A percentile compares a stretch with the other conserved stretches of the same genome.
Evolutionary conservation across 2,329 filamentous ascomycete species (phyloP).

Genomic region (Passalora sequoiae): DNA sequence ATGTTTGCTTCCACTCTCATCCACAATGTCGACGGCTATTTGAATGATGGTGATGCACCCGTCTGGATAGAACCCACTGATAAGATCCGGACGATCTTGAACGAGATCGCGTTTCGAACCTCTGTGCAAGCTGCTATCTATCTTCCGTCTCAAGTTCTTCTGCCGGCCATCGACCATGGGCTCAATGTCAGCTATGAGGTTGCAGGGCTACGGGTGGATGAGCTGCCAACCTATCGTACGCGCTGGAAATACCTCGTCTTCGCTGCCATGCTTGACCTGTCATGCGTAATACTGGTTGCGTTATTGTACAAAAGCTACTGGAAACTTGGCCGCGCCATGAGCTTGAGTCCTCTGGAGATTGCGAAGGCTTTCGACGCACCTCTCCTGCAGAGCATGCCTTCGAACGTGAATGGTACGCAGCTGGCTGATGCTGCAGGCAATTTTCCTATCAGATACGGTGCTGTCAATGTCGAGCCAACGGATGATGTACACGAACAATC

Average conservation of each 20-base stretch:
- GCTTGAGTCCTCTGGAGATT: constrained; percentile 32
- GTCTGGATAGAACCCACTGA: constrained; percentile 3
- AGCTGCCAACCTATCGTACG: neutral
- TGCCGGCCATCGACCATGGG: neutral
- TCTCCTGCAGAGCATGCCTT: constrained; percentile 11
- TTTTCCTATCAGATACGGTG: neutral
- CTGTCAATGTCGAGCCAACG: neutral
- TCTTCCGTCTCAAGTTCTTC: neutral
- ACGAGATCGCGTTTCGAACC: constrained; percentile 8
- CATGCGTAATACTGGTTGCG: constrained; percentile 2
- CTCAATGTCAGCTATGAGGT: constrained; percentile 1
- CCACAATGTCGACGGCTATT: neutral
- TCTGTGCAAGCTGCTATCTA: constrained; percentile 3
- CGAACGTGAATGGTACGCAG: neutral
- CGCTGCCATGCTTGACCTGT: neutral
- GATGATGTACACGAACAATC: neutral
- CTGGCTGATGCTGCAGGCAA: neutral
- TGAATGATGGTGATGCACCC: constrained; percentile 1
- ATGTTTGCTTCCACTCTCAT: constrained; percentile 4
- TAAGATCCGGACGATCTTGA: constrained; percentile 3
- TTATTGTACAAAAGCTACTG: constrained; percentile 24
- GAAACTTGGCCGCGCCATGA: constrained; percentile 29
- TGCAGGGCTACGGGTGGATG: constrained; percentile 1
- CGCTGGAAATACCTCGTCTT: constrained; percentile 1
- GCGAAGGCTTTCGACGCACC: constrained; percentile 33